phyloP scores from a whole-genome alignment of 2,329 filamentous ascomycete genomes.

The Xylaria sp. region DNA sequence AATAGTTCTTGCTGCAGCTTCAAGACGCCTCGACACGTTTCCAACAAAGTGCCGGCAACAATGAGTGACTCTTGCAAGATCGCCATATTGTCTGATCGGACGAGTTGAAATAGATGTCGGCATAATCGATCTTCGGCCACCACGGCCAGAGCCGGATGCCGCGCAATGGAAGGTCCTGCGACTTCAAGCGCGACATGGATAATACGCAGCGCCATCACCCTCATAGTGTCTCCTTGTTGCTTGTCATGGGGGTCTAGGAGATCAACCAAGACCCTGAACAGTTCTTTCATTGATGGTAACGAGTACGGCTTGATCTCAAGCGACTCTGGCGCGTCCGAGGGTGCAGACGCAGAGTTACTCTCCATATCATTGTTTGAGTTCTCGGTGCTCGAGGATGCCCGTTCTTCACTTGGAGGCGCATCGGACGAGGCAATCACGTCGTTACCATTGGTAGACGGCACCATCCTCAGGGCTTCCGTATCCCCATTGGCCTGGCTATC shows the following conservation, averaged over 20 bases:
- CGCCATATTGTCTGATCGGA: constrained; percentile 94
- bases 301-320: constrained; percentile 86
- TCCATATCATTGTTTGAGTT: constrained; percentile 49
- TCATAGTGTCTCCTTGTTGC: constrained; percentile 92
- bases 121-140: constrained; percentile 94
- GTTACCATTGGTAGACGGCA: constrained; percentile 76
- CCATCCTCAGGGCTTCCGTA: constrained; percentile 84
- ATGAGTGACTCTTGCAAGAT: constrained; percentile 92
- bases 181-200: constrained; percentile 98
- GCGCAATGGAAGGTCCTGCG: constrained; percentile 92
- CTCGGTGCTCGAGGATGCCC: constrained; percentile 58
- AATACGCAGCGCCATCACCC: constrained; percentile 96
- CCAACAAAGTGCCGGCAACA: constrained; percentile 88
- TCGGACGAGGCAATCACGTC: constrained; percentile 66
- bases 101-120: constrained; percentile 93
- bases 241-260: constrained; percentile 92
- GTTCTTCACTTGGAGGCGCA: constrained; percentile 53
- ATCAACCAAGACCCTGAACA: constrained; percentile 93
- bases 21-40: constrained; percentile 88
- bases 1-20: constrained; percentile 98
- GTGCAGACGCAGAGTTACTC: constrained; percentile 41
- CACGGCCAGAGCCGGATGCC: constrained; percentile 86
- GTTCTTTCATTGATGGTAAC: constrained; percentile 90
- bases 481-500: constrained; percentile 75
- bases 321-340: constrained; percentile 43